Evolutionary conservation across 208 protist species (phyloP).

Genomic region (Tetramitus jugosus): DNA sequence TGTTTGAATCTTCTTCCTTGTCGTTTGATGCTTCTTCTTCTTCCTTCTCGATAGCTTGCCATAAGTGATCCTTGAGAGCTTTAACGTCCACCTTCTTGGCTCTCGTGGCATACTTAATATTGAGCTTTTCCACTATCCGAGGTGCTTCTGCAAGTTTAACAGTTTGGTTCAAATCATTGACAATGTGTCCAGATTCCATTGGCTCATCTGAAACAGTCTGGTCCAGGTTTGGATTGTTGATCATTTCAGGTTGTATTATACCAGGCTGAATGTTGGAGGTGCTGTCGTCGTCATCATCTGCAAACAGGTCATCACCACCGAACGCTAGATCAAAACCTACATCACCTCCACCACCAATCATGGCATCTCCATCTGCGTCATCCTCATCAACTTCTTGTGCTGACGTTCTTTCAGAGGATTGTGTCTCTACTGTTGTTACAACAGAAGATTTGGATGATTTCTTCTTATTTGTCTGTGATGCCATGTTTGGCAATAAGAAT

Average conservation of each 20-base stretch:
- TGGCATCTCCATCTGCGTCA: conserved; percentile 23
- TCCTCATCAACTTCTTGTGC: conserved; percentile 17
- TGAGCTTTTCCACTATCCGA: neutral
- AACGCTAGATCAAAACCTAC: neutral
- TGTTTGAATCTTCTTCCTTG: neutral
- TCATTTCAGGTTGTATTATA: too few relatives aligned
- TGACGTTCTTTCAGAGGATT: too few relatives aligned
- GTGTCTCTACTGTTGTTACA: too few relatives aligned
- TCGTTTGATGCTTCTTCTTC: neutral
- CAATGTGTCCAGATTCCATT: neutral
- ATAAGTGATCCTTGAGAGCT: conserved; percentile 38
- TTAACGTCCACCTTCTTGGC: conserved; percentile 51
- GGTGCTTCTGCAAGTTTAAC: conserved; percentile 23
- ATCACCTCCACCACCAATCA: neutral
- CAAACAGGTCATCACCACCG: too few relatives aligned
- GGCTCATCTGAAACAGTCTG: neutral
- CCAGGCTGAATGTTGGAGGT: too few relatives aligned
- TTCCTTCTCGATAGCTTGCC: conserved; percentile 16
- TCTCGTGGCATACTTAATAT: conserved; percentile 39
- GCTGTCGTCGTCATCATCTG: too few relatives aligned
- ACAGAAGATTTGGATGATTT: too few relatives aligned
- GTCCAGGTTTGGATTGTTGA: too few relatives aligned
- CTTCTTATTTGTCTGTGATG: too few relatives aligned
- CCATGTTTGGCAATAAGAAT: too few relatives aligned
- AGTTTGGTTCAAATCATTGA: neutral